Base-by-base conservation (phyloP, 495 filamentous ascomycete species). In the Xylaria telfairii region DNA sequence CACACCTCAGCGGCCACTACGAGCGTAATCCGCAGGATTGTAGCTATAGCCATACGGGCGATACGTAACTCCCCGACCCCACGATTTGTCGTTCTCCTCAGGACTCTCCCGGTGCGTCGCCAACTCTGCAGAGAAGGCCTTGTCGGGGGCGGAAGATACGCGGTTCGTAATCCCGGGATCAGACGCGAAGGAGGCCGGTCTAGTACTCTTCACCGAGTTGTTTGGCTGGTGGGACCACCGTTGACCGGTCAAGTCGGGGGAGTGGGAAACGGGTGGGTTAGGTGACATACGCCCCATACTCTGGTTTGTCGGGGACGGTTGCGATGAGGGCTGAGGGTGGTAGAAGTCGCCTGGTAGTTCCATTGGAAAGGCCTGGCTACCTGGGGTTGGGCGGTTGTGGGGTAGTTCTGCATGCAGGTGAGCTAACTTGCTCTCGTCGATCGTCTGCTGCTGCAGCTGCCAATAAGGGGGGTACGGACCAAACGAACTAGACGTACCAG, bases 331-430 rank as follows among this genome's bases (percentile, higher is more conserved):
- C 21, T 77, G 74, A 2, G 77, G 71, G 24, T 84, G 73, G 44
- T 78, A 79, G 68, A 80, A 85, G 70, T 86, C 83, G 17, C 84
- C 84, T 0, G 84, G 82, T 61, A 86, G 78, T 67, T 86, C 84
- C 64, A 83, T 79, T 44, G 82, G 69, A 21, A 75, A 74, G n/a
- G 51, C 56, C 56, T 74, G 74, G 17, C 47, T 71, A 53, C 63
- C 68, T n/a, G 70, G 39, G 3, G 67, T 30, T 68, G 41, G 32
- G 26, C 32, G 60, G 21, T 41, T 67, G 72, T 53, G 9, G 51
- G 71, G 68, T 15, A 76, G 62, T 15, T 76, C 75, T 41, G 68
- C 65, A 56, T 73, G 73, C 34, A 74, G 71, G 46, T 68, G 71
- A 46, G 73, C 67, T 19, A 70, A 57, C 65, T 73, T 72, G 62